Base-by-base conservation (phyloP, 1,284 basidiomycete genomes). In the Pseudozyma thailandica region DNA sequence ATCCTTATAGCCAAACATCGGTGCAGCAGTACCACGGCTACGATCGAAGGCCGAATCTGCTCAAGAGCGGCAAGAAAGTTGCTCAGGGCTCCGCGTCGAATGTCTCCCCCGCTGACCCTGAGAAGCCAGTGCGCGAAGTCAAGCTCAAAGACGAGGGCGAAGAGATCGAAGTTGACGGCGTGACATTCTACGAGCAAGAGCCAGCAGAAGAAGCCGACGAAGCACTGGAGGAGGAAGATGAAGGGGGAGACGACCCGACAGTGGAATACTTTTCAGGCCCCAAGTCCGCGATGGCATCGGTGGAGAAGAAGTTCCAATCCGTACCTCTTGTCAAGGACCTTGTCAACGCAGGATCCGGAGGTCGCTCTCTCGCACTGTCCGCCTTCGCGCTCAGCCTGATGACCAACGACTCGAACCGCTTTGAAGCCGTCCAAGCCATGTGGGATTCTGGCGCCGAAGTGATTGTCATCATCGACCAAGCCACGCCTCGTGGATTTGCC, bases 311-410 rank as follows among this genome's bases (percentile, higher is more conserved):
- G 9, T 74, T 64, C 43, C 68, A 59, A 37, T 59, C 50, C 31
- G 54, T 74, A 12, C 59, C 72, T 1, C 43, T 71, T 13, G 46
- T 56, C 23, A 49, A 39, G 23, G 59, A 70, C 20, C 59, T 75
- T 16, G 21, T 48, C 5, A 16, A 35, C 1, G 35, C 30, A 4
- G 51, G 41, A 1, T 31, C 39, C 0, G 28, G 28, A 16, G 35
- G 51, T 6, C 45, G 50, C 39, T 88, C 89, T 6, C 82, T 97
- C 33, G 92, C 91, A 0, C 82, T 98, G 30, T 92, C 92, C 20
- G 91, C 94, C 0, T 98, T 95, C 84, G 86, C 90, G 75, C 85
- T 98, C 1, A 90, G 91, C 15, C 88, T 90, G 7, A 85, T 94
- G 15, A 85, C 88, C 2, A 89, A 86, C 10, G 83, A 88, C 39